Evolutionary conservation across 2,329 filamentous ascomycete species (phyloP).

Genomic region (Phoma sp.): DNA sequence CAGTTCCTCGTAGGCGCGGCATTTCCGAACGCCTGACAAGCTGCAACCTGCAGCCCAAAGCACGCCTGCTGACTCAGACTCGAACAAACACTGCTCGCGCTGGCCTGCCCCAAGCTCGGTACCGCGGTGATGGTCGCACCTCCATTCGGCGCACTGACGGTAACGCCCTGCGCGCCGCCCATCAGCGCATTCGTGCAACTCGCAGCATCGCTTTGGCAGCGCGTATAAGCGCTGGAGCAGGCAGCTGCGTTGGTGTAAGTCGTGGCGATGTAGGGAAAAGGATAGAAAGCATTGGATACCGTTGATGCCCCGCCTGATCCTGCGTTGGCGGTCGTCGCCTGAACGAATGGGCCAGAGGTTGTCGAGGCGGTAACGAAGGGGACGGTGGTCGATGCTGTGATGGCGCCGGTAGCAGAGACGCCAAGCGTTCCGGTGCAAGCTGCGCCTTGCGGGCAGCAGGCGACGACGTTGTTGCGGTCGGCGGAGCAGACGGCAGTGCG

Average conservation of each 20-base stretch:
- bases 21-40: slow-evolving; percentile 53
- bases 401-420: slow-evolving; percentile 11
- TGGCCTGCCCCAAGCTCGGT: slow-evolving; percentile 35
- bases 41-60: slow-evolving; percentile 55
- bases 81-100: slow-evolving; percentile 40
- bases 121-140: slow-evolving; percentile 58
- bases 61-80: slow-evolving; percentile 55
- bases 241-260: slow-evolving; percentile 58
- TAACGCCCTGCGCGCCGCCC: slow-evolving; percentile 58
- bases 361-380: slow-evolving; percentile 29
- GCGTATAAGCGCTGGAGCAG: slow-evolving; percentile 62
- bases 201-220: slow-evolving; percentile 56
- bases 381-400: slow-evolving; percentile 21
- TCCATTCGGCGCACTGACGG: slow-evolving; percentile 56
- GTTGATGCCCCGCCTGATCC: slow-evolving; percentile 38
- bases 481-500: slow-evolving; percentile 60
- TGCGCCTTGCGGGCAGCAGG: slow-evolving; percentile 65
- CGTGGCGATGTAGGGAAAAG: slow-evolving; percentile 61
- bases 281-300: slow-evolving; percentile 58
- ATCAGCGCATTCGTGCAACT: slow-evolving; percentile 52
- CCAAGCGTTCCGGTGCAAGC: slow-evolving; percentile 63
- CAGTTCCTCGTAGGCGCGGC: slow-evolving; percentile 25
- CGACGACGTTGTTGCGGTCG: slow-evolving; percentile 63
- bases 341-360: slow-evolving; percentile 31
- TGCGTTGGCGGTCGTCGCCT: slow-evolving; percentile 22